phyloP scores from a whole-genome alignment of 169 alveolate species.

The Plasmodium sp. region DNA sequence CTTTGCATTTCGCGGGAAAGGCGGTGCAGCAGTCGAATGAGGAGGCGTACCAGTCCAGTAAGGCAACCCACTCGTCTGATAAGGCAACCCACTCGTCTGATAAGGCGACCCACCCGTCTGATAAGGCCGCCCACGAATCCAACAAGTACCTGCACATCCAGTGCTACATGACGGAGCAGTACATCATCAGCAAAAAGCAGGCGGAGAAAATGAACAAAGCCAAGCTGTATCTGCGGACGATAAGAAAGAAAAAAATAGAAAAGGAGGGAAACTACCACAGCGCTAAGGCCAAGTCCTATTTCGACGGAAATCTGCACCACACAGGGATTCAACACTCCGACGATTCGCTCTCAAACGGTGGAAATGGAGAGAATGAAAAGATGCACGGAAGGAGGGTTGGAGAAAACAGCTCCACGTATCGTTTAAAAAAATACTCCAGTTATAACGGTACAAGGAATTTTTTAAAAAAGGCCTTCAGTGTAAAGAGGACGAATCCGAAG shows the following conservation, averaged over 20 bases:
- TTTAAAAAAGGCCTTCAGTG: slow-evolving; percentile 48
- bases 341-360: not conserved
- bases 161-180: slow-evolving; percentile 59
- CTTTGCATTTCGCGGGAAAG: not conserved
- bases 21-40: slow-evolving; percentile 3
- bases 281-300: not conserved
- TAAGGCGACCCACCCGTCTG: not conserved
- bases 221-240: slow-evolving; percentile 28
- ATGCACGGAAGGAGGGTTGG: not conserved
- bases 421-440: slow-evolving; percentile 7
- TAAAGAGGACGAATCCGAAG: not conserved
- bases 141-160: slow-evolving; percentile 45
- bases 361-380: not conserved
- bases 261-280: not conserved
- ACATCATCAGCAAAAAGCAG: slow-evolving; percentile 60
- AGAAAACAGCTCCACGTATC: not conserved
- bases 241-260: slow-evolving; percentile 19
- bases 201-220: slow-evolving; percentile 69
- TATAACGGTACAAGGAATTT: slow-evolving; percentile 35
- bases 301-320: not conserved
- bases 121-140: slow-evolving; percentile 4
- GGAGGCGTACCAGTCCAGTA: not conserved
- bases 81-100: not conserved
- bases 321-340: not conserved
- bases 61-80: not conserved